A percentile compares a stretch with the other conserved stretches of the same genome.
Conservation (phyloP, 2,329 filamentous ascomycete species). For the Neofusicoccum ribis region DNA sequence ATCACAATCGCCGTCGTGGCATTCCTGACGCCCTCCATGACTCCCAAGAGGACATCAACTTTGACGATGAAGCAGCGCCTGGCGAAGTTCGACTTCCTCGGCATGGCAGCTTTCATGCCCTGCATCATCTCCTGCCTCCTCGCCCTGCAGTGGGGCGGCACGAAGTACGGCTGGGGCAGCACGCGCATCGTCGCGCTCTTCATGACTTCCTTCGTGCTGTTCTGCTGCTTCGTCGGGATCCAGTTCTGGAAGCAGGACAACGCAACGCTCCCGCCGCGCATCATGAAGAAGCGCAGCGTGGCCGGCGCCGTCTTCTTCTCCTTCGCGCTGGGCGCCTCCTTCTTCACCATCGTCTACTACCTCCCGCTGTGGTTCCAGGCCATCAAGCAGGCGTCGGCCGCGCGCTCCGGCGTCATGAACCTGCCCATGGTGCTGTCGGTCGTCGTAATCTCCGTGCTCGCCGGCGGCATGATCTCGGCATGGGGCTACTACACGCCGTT, state of each 20-base stretch:
- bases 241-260: slow-evolving; percentile 30
- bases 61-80: slow-evolving; percentile 13
- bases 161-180: slow-evolving; percentile 22
- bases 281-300: slow-evolving; percentile 34
- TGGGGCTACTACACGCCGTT: slow-evolving; percentile 31
- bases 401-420: slow-evolving; percentile 37
- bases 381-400: slow-evolving; percentile 42
- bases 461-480: slow-evolving; percentile 30
- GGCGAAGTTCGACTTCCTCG: slow-evolving; percentile 30
- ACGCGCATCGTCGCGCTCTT: slow-evolving; percentile 25
- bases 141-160: slow-evolving; percentile 40
- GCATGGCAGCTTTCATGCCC: slow-evolving; percentile 34
- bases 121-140: slow-evolving; percentile 36
- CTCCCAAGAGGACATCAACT: background rate
- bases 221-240: slow-evolving; percentile 24
- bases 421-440: slow-evolving; percentile 34
- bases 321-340: slow-evolving; percentile 29
- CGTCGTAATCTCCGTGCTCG: slow-evolving; percentile 31
- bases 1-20: slow-evolving; percentile 21
- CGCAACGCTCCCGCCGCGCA: slow-evolving; percentile 30
- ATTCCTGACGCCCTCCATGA: slow-evolving; percentile 30
- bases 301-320: slow-evolving; percentile 35
- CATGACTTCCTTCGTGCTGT: slow-evolving; percentile 5
- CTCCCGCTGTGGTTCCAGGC: slow-evolving; percentile 48
- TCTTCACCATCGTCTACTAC: slow-evolving; percentile 34